Conservation (phyloP, 768 basidiomycete genomes). For the Macrolepiota fuliginosa region DNA sequence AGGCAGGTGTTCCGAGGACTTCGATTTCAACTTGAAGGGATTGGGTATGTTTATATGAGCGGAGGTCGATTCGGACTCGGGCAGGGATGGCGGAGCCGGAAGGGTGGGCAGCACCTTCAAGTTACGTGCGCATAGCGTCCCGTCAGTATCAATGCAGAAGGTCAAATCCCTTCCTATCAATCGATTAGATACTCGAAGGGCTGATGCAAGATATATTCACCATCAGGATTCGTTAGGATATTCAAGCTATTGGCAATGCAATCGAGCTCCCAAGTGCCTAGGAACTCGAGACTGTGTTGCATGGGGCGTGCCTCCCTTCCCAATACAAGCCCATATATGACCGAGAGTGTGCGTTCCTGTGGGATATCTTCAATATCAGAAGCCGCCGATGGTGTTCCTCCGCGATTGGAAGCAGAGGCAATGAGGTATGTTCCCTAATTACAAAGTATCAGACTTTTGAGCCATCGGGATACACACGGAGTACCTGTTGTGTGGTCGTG, state of each 20-base stretch:
- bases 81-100: slow-evolving; percentile 12
- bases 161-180: slow-evolving; percentile 32
- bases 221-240: slow-evolving; percentile 42
- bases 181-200: neutral
- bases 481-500: slow-evolving; percentile 34
- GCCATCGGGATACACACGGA: slow-evolving; percentile 8
- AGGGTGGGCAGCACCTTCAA: slow-evolving; percentile 27
- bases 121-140: slow-evolving; percentile 42
- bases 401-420: slow-evolving; percentile 6
- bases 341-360: slow-evolving; percentile 11
- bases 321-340: slow-evolving; percentile 2
- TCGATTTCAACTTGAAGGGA: slow-evolving; percentile 57
- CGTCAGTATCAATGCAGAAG: slow-evolving; percentile 38
- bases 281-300: slow-evolving; percentile 12
- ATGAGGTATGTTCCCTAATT: slow-evolving; percentile 3
- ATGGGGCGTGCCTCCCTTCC: slow-evolving; percentile 5
- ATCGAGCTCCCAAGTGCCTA: slow-evolving; percentile 56
- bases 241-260: slow-evolving; percentile 45
- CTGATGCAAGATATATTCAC: slow-evolving; percentile 28
- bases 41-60: slow-evolving; percentile 51
- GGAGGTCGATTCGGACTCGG: slow-evolving; percentile 27
- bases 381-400: neutral
- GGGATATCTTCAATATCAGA: slow-evolving; percentile 10
- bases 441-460: neutral
- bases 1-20: slow-evolving; percentile 45